Evolutionary conservation across 2,329 filamentous ascomycete genomes (phyloP), one percentile per base, ranked within the genome.

Genomic region (Colletotrichum sojae): DNA sequence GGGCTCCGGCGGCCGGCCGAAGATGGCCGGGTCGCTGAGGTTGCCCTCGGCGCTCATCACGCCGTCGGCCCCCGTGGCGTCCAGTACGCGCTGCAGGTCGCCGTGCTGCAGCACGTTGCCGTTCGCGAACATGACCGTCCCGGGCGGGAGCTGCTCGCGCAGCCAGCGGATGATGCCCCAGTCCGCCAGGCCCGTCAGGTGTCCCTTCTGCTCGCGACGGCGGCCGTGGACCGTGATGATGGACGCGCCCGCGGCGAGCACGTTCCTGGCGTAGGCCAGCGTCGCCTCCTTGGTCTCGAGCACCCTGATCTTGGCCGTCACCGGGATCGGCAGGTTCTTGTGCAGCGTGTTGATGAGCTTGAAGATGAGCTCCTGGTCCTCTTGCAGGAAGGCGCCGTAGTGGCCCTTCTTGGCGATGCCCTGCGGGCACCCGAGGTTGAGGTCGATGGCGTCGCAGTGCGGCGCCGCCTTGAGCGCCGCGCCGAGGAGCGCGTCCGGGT

Each of bases 1-100:
- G 0, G 83, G 75, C 0, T 87, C 78, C 0, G 94, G 94, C 16
- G 90, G 85, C 39, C 84, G 81, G 15, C 91, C 90, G 76, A 99
- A 99, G 51, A 99, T 92, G 2, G 90, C 90, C 0, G 96, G 96
- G 77, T 99, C 94, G 76, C 94, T 95, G 0, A 99, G 86, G 77
- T 98, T 97, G 0, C 94, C 96, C 81, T 99, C 96, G 5, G 96
- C 96, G 73, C 92, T 95, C 96, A 99, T 98, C 59, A 99, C 90
- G 18, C 88, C 96, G 78, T 99, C 96, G 2, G 91, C 95, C 1
- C 95, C 94, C 1, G 96, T 99, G 5, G 86, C 93, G 57, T 90
- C 88, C 20, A 99, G 83, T 76, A 95, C 98, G 20, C 83, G 83
- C 58, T 91, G 88, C 12, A 99, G 84, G 77, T 99, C 95, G 0